Evolutionary conservation across 2,329 filamentous ascomycete species (phyloP), one percentile per base, ranked within the genome.

Genomic region (Fusarium austroafricanum): DNA sequence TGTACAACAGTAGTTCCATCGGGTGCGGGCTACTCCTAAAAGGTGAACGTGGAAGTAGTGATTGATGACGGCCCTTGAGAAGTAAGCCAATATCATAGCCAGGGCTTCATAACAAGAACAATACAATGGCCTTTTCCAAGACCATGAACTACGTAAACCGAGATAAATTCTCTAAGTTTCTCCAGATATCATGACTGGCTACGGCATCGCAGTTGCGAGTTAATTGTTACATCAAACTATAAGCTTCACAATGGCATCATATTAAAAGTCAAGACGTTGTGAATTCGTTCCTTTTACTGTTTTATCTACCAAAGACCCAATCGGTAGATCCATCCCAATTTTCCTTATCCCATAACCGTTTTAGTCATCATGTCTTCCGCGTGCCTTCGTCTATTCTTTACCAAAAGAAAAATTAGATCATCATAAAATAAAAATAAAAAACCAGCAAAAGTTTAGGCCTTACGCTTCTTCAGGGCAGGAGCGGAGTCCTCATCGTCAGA

Each of bases 401-500:
- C 46, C 52, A 55, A 66, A 61, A 71, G 31, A 58, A 67, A 67
- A 55, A 64, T 67, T 71, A 53, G 44, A 55, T 68, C 35, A 35
- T 53, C 55, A 56, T 43, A 15, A 6, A 58, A 37, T 18, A 38
- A 18, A 49, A 42, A 28, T 9, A 38, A 23, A 37, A 14, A 20
- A 49, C 18, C 29, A 33, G 26, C 18, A 38, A 40, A 18, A 28
- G 18, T 57, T 62, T 76, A 82, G 55, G 78, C 76, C 77, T 82
- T 83, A 63, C 76, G 73, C 78, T 83, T 83, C 77, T 83, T 82
- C 63, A 71, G 73, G 47, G 80, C 75, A 45, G 77, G 78, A 64
- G 81, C 82, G 29, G 29, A 31, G 10, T 31, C 26, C 7, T 83
- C 77, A 8, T 74, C 76, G 49, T 70, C 66, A 21, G 54, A 51